phyloP scores from a whole-genome alignment of 129 eudicot genomes.

The Centaurea solstitialis region DNA sequence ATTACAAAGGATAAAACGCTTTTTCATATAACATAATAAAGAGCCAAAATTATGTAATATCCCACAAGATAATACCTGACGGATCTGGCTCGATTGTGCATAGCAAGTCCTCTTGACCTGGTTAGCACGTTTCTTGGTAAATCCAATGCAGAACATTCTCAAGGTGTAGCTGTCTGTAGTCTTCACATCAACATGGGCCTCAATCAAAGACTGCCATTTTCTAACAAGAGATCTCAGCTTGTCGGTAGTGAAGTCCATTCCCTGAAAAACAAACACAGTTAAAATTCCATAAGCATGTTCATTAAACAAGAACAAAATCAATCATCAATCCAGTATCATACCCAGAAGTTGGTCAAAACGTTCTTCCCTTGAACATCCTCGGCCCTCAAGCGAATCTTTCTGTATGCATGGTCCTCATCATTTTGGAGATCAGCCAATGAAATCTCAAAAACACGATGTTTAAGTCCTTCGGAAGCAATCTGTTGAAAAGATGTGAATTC shows the following conservation, averaged over 20 bases:
- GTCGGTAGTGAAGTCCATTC: constrained; percentile 64
- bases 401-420: constrained; percentile 61
- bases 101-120: constrained; percentile 65
- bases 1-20: background rate
- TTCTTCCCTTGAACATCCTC: constrained; percentile 71
- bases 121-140: constrained; percentile 71
- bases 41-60: background rate
- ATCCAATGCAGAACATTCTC: constrained; percentile 67
- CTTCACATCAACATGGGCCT: constrained; percentile 75
- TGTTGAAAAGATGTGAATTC: background rate
- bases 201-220: constrained; percentile 62
- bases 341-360: constrained; percentile 68
- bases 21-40: background rate
- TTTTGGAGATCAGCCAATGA: constrained; percentile 61
- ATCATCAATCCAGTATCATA: constrained; percentile 1
- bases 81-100: constrained; percentile 67
- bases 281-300: background rate
- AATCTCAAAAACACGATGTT: constrained; percentile 61
- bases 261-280: constrained; percentile 25
- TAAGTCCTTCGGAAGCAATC: constrained; percentile 72
- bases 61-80: constrained; percentile 29
- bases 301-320: background rate
- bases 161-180: constrained; percentile 57
- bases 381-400: constrained; percentile 64
- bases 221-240: constrained; percentile 59